Percentiles rank a stretch among this genome's conserved stretches.
phyloP scores from a whole-genome alignment of 1,139 yeast genomes.

The Schizosaccharomyces versatilis region DNA sequence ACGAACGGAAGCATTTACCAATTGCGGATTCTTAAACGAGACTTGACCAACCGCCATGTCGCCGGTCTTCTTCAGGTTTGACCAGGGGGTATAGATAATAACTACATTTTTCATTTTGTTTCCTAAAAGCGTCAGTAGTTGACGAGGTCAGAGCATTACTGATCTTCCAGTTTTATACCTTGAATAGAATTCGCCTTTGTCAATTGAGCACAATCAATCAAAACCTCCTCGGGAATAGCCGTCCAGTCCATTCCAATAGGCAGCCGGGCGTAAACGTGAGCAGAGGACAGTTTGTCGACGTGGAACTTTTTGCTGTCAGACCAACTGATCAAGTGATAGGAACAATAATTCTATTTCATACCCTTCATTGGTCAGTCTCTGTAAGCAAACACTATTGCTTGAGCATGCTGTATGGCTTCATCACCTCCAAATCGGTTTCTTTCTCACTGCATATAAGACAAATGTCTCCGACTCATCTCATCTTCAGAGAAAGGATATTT shows the following conservation, averaged over 20 bases:
- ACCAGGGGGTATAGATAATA: conserved; percentile 55
- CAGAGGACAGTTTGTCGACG: conserved; percentile 58
- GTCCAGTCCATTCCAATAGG: conserved; percentile 24
- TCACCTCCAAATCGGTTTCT: too few relatives aligned
- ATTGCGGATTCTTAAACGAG: conserved; percentile 36
- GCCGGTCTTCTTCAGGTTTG: conserved; percentile 43
- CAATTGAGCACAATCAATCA: conserved; percentile 47
- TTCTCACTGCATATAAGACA: too few relatives aligned
- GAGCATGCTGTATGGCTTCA: too few relatives aligned
- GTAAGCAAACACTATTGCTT: too few relatives aligned
- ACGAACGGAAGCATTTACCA: neutral
- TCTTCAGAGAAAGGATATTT: too few relatives aligned
- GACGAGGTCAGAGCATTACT: too few relatives aligned
- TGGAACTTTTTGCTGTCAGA: conserved; percentile 23
- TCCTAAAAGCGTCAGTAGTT: conserved; percentile 14
- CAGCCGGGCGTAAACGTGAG: conserved; percentile 55
- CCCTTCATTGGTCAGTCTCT: too few relatives aligned
- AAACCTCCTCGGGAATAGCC: conserved; percentile 29
- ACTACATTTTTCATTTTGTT: conserved; percentile 50
- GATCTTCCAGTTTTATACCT: conserved; percentile 16
- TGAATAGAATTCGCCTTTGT: conserved; percentile 65
- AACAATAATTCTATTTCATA: too few relatives aligned
- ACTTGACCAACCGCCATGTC: conserved; percentile 75
- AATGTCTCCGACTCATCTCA: too few relatives aligned
- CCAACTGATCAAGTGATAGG: too few relatives aligned